A percentile compares a stretch with the other conserved stretches of the same genome.
These are phyloP conservation scores for Botrytis paeoniae DNA, from an alignment of 2,329 filamentous ascomycete species.

Conservation along the genomic window DNA sequence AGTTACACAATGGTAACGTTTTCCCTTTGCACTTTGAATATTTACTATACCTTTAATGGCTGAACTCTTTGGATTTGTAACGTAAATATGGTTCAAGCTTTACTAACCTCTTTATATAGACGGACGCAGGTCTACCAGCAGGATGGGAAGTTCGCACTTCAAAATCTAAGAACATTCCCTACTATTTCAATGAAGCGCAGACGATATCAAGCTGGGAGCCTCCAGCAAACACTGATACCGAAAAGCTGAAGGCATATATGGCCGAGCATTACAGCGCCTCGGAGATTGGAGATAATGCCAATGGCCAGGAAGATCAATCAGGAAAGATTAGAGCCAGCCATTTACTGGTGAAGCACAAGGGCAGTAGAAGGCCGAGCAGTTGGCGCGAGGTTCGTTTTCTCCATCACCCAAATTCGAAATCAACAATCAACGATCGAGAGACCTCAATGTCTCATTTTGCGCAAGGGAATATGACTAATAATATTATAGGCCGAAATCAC, in stretches of 20 bases:
- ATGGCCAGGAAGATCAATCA: conserved; percentile 45
- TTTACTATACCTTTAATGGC: neutral
- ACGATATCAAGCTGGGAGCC: conserved; percentile 96
- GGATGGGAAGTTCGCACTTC: conserved; percentile 97
- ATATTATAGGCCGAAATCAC: conserved; percentile 67
- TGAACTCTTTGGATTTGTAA: neutral
- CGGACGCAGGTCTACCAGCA: conserved; percentile 75
- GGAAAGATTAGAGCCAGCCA: conserved; percentile 94
- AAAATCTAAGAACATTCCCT: conserved; percentile 97
- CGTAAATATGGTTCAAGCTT: neutral
- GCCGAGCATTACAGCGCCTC: conserved; percentile 73
- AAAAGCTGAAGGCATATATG: conserved; percentile 94
- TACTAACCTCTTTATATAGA: conserved; percentile 41
- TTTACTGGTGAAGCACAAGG: conserved; percentile 87
- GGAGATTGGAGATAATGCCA: conserved; percentile 41
- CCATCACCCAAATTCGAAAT: neutral
- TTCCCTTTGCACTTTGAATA: neutral
- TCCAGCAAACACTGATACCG: conserved; percentile 80
- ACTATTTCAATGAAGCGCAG: conserved; percentile 90
- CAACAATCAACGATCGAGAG: neutral
- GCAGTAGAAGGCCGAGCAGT: conserved; percentile 83
- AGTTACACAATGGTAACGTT: conserved; percentile 17
- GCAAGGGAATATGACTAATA: conserved; percentile 20
- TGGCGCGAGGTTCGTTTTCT: conserved; percentile 68
- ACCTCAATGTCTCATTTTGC: neutral